Evolutionary conservation across 176 grass and related monocot genomes (phyloP).

Genomic region (Miscanthus lutarioriparius): DNA sequence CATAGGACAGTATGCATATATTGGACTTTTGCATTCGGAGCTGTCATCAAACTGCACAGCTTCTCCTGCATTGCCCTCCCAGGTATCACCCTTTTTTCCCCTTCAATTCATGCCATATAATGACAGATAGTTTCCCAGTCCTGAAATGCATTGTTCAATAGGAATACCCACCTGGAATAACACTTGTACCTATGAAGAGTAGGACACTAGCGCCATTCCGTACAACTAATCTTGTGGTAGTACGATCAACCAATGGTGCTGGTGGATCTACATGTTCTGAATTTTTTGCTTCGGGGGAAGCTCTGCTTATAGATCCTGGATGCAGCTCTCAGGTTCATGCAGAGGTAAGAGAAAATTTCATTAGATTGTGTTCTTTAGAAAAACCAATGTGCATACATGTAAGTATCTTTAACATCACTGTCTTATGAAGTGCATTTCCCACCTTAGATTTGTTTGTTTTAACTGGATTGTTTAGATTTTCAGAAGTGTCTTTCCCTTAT

Average conservation of each 20-base stretch:
- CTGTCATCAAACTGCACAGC: slow-evolving; percentile 25
- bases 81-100: slow-evolving; percentile 46
- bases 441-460: neutral
- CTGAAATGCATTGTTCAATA: slow-evolving; percentile 38
- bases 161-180: slow-evolving; percentile 96
- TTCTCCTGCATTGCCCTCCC: slow-evolving; percentile 42
- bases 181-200: slow-evolving; percentile 91
- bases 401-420: neutral
- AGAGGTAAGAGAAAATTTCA: slow-evolving; percentile 51
- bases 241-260: slow-evolving; percentile 37
- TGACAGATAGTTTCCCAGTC: neutral
- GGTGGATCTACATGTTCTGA: slow-evolving; percentile 33
- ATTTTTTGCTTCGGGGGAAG: slow-evolving; percentile 53
- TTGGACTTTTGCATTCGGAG: slow-evolving; percentile 45
- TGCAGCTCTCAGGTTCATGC: slow-evolving; percentile 67
- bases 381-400: neutral
- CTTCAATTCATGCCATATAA: neutral
- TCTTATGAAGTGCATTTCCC: neutral
- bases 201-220: slow-evolving; percentile 69
- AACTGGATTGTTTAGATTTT: slow-evolving; percentile 2
- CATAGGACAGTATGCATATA: slow-evolving; percentile 56
- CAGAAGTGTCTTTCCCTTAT: neutral
- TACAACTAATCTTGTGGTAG: slow-evolving; percentile 86
- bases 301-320: slow-evolving; percentile 90
- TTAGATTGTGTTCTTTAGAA: neutral